Percentiles rank a stretch among this genome's conserved stretches.
phyloP scores from a whole-genome alignment of 306 rosid species.

The Vachellia pachyceras region DNA sequence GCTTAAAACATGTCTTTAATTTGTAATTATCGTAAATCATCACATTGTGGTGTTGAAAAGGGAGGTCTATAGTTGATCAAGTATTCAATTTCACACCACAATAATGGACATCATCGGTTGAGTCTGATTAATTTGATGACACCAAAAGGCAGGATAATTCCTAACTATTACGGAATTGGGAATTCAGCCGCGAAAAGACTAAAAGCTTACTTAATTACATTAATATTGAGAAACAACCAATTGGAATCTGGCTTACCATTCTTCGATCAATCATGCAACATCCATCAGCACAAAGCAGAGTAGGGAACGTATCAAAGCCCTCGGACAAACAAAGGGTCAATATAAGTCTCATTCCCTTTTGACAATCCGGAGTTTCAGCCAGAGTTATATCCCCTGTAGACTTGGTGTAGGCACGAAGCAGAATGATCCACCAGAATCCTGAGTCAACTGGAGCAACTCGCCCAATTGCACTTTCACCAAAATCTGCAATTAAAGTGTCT shows the following conservation, averaged over 20 bases:
- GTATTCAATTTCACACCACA: neutral
- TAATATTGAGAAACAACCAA: slow-evolving; percentile 16
- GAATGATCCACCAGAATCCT: slow-evolving; percentile 97
- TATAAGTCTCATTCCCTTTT: slow-evolving; percentile 91
- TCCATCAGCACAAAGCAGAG: slow-evolving; percentile 94
- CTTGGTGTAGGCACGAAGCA: slow-evolving; percentile 91
- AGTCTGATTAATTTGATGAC: neutral
- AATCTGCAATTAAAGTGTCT: slow-evolving; percentile 84
- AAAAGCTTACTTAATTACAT: slow-evolving; percentile 16
- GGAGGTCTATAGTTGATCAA: neutral
- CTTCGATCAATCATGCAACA: slow-evolving; percentile 90
- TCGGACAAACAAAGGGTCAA: slow-evolving; percentile 85
- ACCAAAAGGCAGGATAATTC: neutral
- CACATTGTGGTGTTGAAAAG: neutral
- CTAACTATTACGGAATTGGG: neutral
- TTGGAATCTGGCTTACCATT: slow-evolving; percentile 65
- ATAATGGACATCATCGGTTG: neutral
- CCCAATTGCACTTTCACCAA: slow-evolving; percentile 95
- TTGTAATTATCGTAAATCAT: neutral
- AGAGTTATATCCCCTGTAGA: slow-evolving; percentile 83
- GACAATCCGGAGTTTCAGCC: slow-evolving; percentile 76
- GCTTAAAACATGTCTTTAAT: neutral
- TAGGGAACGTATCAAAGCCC: slow-evolving; percentile 94
- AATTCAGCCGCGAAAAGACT: neutral
- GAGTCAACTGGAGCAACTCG: slow-evolving; percentile 98